Evolutionary conservation across 495 filamentous ascomycete species (phyloP).

Genomic region (Tuber melanosporum): DNA sequence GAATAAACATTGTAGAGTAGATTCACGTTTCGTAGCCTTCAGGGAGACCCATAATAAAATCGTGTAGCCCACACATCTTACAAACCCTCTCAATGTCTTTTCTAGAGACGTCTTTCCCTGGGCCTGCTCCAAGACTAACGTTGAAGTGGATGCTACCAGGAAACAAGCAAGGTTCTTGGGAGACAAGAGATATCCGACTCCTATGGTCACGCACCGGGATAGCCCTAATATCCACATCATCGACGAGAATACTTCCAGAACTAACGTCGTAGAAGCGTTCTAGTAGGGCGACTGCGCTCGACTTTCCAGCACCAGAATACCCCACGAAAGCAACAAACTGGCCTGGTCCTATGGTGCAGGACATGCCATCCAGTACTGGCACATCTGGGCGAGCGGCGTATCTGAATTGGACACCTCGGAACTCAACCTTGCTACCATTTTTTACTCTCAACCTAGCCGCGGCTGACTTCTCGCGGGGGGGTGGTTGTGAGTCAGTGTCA

Average conservation of each 20-base stretch:
- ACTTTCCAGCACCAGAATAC: conserved; percentile 56
- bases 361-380: conserved; percentile 46
- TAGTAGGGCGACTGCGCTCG: conserved; percentile 47
- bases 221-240: conserved; percentile 48
- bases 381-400: conserved; percentile 50
- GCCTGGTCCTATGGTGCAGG: conserved; percentile 44
- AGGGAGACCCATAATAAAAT: conserved; percentile 45
- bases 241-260: conserved; percentile 48
- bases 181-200: conserved; percentile 45
- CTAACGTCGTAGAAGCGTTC: conserved; percentile 50
- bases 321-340: conserved; percentile 57
- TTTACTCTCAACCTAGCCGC: conserved; percentile 37
- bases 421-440: conserved; percentile 42
- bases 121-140: conserved; percentile 45
- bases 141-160: conserved; percentile 50
- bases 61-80: conserved; percentile 38
- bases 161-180: conserved; percentile 51
- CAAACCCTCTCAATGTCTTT: conserved; percentile 48
- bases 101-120: conserved; percentile 31
- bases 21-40: conserved; percentile 45
- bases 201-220: conserved; percentile 45
- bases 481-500: conserved; percentile 18
- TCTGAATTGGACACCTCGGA: conserved; percentile 45
- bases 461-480: conserved; percentile 6
- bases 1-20: not conserved